Percentiles rank a stretch among this genome's conserved stretches.
These are phyloP conservation scores for Cercospora zeae-maydis DNA, from an alignment of 2,329 filamentous ascomycete genomes.

Conservation along the genomic window DNA sequence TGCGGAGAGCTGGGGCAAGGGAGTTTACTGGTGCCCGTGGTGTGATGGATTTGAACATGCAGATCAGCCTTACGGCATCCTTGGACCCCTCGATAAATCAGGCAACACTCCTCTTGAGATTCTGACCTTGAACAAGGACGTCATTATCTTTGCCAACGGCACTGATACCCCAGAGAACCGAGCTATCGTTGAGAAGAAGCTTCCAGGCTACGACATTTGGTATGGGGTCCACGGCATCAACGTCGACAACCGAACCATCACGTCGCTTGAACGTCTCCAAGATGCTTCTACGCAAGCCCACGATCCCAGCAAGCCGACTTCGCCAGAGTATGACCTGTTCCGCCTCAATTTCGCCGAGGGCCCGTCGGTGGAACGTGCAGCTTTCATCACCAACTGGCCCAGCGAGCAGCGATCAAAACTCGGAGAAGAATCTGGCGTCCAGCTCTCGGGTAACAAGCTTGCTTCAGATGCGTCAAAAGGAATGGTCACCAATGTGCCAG, in stretches of 20 bases:
- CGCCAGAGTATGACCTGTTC: slow-evolving; percentile 13
- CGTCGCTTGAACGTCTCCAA: slow-evolving; percentile 12
- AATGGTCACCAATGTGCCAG: slow-evolving; percentile 14
- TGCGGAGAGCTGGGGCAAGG: slow-evolving; percentile 24
- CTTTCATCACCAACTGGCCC: slow-evolving; percentile 13
- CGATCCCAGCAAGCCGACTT: slow-evolving; percentile 10
- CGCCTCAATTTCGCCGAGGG: slow-evolving; percentile 13
- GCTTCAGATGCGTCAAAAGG: neutral
- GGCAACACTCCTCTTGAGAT: slow-evolving; percentile 13
- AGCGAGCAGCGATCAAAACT: slow-evolving; percentile 10
- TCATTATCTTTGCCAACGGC: slow-evolving; percentile 16
- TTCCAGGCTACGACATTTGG: slow-evolving; percentile 12
- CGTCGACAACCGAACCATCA: slow-evolving; percentile 17
- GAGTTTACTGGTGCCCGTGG: slow-evolving; percentile 28
- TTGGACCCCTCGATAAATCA: slow-evolving; percentile 10
- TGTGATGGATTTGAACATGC: slow-evolving; percentile 26
- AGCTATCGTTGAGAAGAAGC: slow-evolving; percentile 6
- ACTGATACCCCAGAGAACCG: slow-evolving; percentile 15
- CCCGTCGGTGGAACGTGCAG: slow-evolving; percentile 7
- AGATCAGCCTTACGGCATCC: slow-evolving; percentile 14
- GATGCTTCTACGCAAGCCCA: slow-evolving; percentile 4
- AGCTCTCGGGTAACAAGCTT: slow-evolving; percentile 3
- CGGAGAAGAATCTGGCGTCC: slow-evolving; percentile 8
- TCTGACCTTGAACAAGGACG: slow-evolving; percentile 13
- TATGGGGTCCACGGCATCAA: slow-evolving; percentile 12